phyloP scores from a whole-genome alignment of 2,329 filamentous ascomycete species.

The Aureobasidium sp. region DNA sequence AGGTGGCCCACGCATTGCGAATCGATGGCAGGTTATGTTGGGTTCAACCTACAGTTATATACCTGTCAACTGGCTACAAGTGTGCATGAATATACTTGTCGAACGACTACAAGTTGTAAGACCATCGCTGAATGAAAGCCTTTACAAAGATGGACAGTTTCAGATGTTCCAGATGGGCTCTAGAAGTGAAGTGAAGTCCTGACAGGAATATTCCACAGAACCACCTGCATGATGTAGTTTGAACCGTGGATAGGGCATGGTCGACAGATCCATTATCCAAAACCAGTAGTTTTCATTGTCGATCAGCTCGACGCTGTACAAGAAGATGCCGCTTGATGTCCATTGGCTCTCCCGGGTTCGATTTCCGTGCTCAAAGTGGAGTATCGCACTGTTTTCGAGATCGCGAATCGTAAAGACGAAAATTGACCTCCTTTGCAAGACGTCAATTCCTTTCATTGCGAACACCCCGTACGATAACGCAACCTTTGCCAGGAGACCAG shows the following conservation, averaged over 20 bases:
- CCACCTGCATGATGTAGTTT: not conserved
- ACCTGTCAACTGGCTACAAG: not conserved
- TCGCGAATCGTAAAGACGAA: not conserved
- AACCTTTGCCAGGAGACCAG: not conserved
- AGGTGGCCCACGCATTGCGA: not conserved
- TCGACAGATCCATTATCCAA: not conserved
- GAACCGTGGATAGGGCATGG: not conserved
- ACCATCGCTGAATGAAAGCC: not conserved
- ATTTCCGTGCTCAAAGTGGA: slow-evolving; percentile 7
- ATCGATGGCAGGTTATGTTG: not conserved
- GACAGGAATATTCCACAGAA: not conserved
- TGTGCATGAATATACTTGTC: not conserved
- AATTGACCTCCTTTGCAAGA: not conserved
- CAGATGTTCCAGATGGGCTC: not conserved
- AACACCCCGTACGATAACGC: not conserved
- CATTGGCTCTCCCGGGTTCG: not conserved
- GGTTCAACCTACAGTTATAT: not conserved
- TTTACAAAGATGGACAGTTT: not conserved
- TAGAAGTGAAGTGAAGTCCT: not conserved
- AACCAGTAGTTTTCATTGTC: not conserved
- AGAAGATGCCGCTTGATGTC: not conserved
- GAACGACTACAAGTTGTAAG: not conserved
- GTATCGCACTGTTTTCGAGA: slow-evolving; percentile 2
- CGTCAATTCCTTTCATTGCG: not conserved
- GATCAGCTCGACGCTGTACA: slow-evolving; percentile 8